Evolutionary conservation across 768 basidiomycete species (phyloP).

Genomic region (Gloeophyllum trabeum): DNA sequence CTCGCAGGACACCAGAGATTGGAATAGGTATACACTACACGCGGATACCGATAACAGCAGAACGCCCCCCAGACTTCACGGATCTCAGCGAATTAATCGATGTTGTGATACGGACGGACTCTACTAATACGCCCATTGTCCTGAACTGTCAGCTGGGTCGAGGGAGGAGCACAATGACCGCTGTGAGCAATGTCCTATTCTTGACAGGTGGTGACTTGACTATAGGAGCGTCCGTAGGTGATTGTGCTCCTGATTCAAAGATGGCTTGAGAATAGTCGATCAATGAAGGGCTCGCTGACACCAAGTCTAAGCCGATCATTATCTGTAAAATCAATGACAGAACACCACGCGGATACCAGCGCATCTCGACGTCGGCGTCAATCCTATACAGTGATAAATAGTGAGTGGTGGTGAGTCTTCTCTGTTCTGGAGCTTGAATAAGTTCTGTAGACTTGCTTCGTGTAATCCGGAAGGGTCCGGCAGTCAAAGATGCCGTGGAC

Average conservation of each 20-base stretch:
- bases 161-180: slow-evolving; percentile 85
- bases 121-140: slow-evolving; percentile 69
- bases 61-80: slow-evolving; percentile 65
- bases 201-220: not conserved
- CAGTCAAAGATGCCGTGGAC: slow-evolving; percentile 80
- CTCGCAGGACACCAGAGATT: slow-evolving; percentile 35
- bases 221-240: slow-evolving; percentile 31
- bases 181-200: slow-evolving; percentile 32
- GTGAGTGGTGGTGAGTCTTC: slow-evolving; percentile 28
- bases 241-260: slow-evolving; percentile 74
- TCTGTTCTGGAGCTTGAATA: slow-evolving; percentile 4
- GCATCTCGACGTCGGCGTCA: slow-evolving; percentile 29
- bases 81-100: slow-evolving; percentile 73
- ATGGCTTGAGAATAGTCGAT: slow-evolving; percentile 49
- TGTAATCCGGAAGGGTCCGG: slow-evolving; percentile 77
- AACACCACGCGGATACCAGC: slow-evolving; percentile 20
- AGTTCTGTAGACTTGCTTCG: slow-evolving; percentile 55
- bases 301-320: slow-evolving; percentile 24
- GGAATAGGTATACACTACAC: slow-evolving; percentile 51
- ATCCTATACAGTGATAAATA: slow-evolving; percentile 86
- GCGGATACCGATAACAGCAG: slow-evolving; percentile 90
- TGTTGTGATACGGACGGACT: slow-evolving; percentile 57
- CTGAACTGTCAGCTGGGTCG: slow-evolving; percentile 94
- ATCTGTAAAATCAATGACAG: slow-evolving; percentile 30
- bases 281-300: slow-evolving; percentile 25